Evolutionary conservation across 106 monocot species (phyloP), one percentile per base, ranked within the genome.

Genomic region (Xerophyta viscosa): DNA sequence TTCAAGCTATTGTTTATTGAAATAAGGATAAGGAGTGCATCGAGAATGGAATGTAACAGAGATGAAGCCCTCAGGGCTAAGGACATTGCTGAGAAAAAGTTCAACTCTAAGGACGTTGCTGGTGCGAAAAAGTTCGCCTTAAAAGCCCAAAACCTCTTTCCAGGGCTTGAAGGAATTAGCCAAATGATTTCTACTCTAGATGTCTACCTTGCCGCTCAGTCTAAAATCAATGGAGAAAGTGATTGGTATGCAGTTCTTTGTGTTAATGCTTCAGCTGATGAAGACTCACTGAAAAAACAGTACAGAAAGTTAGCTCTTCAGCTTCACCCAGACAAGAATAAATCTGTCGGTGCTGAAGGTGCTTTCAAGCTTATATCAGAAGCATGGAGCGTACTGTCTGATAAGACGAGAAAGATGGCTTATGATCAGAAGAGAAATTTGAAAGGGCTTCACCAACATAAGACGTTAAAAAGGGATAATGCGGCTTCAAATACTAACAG

Each of bases 51-150:
- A 54, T 75, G 75, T 53, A 80, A 75, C 27, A 57, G 52, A 25
- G 74, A 75, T 49, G 74, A 80, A 31, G 80, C 80, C 43, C 57
- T 62, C 33, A 70, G 70, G 66, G 80, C 80, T 18, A 80, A 59
- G 36, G 70, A 74, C 39, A 71, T 74, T 27, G 74, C 80, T 20
- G 71, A 75, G 56, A 63, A 20, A 42, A 75, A 71, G 58, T 70
- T 71, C 43, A 29, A 15, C 22, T 37, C 46, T 1, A 75, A 58
- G 20, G 74, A 80, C 27, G 41, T 69, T 46, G 41, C 30, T 8
- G 80, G 80, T 33, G 80, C 74, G 10, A 74, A 67, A 54, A 80
- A 71, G 41, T 71, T 75, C 24, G 75, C 74, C 20, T 52, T 62
- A 18, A 73, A 75, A 31, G 75, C 75, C 20, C 56, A 68, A 30